These are phyloP conservation scores for Ceratonia siliqua DNA, from an alignment of 306 rosid genomes.

Conservation along the genomic window DNA sequence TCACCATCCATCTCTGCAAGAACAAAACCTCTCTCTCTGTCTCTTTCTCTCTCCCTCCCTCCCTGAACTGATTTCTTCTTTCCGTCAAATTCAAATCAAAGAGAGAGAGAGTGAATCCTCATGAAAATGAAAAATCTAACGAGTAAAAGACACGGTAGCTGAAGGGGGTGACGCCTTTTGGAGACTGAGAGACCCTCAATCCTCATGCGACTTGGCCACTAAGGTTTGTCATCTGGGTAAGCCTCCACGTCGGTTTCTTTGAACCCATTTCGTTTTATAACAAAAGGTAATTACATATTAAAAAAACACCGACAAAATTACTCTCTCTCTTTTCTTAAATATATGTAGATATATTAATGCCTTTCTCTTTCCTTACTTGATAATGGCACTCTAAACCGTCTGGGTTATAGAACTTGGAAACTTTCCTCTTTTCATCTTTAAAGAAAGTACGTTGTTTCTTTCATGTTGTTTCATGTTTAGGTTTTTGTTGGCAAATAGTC, in stretches of 20 bases:
- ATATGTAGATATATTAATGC: background rate
- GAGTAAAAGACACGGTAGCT: conserved; percentile 4
- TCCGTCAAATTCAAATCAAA: conserved; percentile 20
- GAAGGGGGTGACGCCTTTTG: background rate
- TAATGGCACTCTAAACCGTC: background rate
- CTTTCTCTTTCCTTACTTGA: background rate
- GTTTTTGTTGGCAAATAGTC: background rate
- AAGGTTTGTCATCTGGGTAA: conserved; percentile 49
- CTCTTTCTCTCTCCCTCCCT: background rate
- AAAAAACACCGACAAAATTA: conserved; percentile 47
- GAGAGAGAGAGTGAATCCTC: conserved; percentile 35
- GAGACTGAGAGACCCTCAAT: conserved; percentile 15
- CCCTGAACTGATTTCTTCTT: background rate
- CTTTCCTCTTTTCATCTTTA: background rate
- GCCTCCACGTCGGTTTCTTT: conserved; percentile 59
- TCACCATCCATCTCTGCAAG: conserved; percentile 26
- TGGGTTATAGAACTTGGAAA: background rate
- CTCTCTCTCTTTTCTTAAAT: background rate
- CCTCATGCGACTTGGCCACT: conserved; percentile 48
- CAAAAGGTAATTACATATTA: background rate
- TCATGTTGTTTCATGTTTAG: background rate
- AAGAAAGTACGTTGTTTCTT: background rate
- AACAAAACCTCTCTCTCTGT: background rate
- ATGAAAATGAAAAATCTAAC: conserved; percentile 19
- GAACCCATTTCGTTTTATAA: conserved; percentile 15